Evolutionary conservation across 2,329 filamentous ascomycete genomes (phyloP).

Genomic region (Orbilia oligospora): DNA sequence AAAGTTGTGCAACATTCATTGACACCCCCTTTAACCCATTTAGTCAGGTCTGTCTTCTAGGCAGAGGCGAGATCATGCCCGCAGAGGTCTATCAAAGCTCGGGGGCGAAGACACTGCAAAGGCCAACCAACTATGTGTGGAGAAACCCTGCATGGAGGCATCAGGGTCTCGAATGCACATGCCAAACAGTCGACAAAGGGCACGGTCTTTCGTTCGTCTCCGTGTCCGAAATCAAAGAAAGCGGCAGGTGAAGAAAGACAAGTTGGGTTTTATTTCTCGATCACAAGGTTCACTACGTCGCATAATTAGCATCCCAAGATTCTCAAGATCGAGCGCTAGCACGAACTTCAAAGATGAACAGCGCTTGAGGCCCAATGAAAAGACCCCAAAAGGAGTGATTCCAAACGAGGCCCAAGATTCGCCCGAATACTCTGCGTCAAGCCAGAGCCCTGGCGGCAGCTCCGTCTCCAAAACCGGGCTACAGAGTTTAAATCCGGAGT

Average conservation of each 20-base stretch:
- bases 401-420: constrained; percentile 13
- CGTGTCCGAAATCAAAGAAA: constrained; percentile 33
- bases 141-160: constrained; percentile 11
- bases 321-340: constrained; percentile 10
- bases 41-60: constrained; percentile 37
- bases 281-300: constrained; percentile 40
- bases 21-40: constrained; percentile 9
- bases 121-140: constrained; percentile 18
- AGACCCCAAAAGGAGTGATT: neutral
- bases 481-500: constrained; percentile 18
- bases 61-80: constrained; percentile 26
- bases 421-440: constrained; percentile 7
- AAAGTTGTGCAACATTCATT: constrained; percentile 16
- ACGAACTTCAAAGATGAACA: neutral
- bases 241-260: constrained; percentile 32
- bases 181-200: constrained; percentile 23
- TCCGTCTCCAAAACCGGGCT: neutral
- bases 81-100: constrained; percentile 12
- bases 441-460: constrained; percentile 17
- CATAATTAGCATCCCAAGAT: constrained; percentile 34
- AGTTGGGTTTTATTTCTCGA: constrained; percentile 27
- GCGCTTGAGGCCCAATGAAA: constrained; percentile 1
- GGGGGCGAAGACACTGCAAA: constrained; percentile 3
- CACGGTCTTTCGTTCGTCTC: constrained; percentile 35
- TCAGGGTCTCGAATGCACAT: constrained; percentile 20